These are phyloP conservation scores for Rhynchospora tenuis DNA, from an alignment of 176 grass and related monocot species.

Conservation along the genomic window DNA sequence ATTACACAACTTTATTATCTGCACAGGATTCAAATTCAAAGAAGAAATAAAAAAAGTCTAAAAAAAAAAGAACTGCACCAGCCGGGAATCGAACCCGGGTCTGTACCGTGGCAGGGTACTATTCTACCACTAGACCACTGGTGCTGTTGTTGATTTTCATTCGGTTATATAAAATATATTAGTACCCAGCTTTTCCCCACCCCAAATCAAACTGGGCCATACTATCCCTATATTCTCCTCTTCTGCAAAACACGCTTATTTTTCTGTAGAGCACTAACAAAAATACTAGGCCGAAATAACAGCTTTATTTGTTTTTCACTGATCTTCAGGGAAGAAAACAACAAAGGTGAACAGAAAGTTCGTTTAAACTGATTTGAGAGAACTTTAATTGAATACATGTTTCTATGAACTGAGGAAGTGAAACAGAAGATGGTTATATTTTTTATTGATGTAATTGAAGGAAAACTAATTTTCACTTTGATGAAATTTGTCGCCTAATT, in stretches of 20 bases:
- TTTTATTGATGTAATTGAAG: neutral
- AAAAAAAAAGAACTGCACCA: slow-evolving; percentile 24
- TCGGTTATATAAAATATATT: too few relatives aligned
- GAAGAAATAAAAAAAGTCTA: neutral
- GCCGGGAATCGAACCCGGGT: slow-evolving; percentile 47
- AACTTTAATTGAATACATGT: neutral
- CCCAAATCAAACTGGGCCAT: too few relatives aligned
- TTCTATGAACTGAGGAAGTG: too few relatives aligned
- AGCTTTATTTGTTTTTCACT: neutral
- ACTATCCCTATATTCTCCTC: neutral
- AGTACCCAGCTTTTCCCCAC: too few relatives aligned
- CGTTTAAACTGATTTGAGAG: neutral
- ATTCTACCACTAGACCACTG: slow-evolving; percentile 58
- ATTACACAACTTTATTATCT: too few relatives aligned
- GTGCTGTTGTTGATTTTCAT: neutral
- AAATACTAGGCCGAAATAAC: neutral
- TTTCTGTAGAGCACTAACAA: neutral
- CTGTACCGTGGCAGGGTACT: slow-evolving; percentile 61
- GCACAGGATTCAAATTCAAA: too few relatives aligned
- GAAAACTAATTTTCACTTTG: neutral
- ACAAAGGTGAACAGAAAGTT: neutral
- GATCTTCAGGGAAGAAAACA: neutral
- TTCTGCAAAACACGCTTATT: too few relatives aligned
- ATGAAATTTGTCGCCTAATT: neutral
- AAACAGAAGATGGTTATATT: too few relatives aligned